Evolutionary conservation across 257 asterid species (phyloP), one percentile per base, ranked within the genome.

Genomic region (Salvia hispanica): DNA sequence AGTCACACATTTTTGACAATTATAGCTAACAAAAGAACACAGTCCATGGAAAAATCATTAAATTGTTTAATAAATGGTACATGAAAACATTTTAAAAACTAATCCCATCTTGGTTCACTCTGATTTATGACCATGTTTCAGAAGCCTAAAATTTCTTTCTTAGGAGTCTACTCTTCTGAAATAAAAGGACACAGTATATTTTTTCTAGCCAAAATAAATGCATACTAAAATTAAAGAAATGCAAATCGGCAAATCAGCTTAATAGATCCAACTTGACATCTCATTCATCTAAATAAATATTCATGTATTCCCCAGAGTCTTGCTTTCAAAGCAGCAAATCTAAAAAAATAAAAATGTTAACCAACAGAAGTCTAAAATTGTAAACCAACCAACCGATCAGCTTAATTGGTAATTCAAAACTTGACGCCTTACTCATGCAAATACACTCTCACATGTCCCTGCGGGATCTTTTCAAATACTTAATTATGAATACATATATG

Each of bases 271-370:
- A 43, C 67, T 62, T 21, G 12, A 21, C 67, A 62, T 43, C 9
- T 62, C 55, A 44, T 21, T 43, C 55, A 62, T 62, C 56, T 5
- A 12, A 25, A 62, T 44, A 62, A 16, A 42, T 62, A 25, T 25
- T 2, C 31, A 25, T 43, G 10, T 28, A 28, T 40, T 42, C 66
- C 53, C 34, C 0, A 36, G 46, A 13, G 12, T 5, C 60, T 10
- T 28, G 16, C 31, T 25, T 55, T 12, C 4, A 0, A n/a, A 34
- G 46, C 36, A 7, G 31, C 28, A 34, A 34, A 47, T 13, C n/a
- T 47, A n/a, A 4, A 36, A 52, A 21, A 18, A 14, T 51, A 51
- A 45, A 45, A 7, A 18, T 16, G 57, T 34, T 56, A 10, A 28
- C 2, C 9, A 11, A 14, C 33, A 25, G 31, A 25, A 25, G 31